Evolutionary conservation across 805 yeast species (phyloP).

Genomic region (Starmerella gropengiesseri): DNA sequence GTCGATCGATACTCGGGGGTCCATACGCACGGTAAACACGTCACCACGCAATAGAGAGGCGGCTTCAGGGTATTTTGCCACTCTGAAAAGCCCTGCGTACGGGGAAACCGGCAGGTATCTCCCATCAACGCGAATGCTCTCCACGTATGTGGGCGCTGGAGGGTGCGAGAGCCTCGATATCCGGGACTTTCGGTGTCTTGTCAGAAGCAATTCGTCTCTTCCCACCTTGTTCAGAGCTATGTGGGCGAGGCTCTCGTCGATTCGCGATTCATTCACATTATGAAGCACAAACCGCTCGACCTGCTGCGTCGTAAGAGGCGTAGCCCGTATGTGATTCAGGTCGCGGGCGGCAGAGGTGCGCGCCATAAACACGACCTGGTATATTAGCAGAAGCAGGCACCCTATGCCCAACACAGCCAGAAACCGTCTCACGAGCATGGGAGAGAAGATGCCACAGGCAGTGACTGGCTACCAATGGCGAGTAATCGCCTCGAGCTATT

Average conservation of each 20-base stretch:
- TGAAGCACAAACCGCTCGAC: conserved; percentile 17
- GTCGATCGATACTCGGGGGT: background rate
- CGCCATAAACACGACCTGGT: conserved; percentile 24
- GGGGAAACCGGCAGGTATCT: background rate
- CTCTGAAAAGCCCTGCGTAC: background rate
- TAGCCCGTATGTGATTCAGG: conserved; percentile 24
- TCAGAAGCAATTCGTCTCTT: background rate
- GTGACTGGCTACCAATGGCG: too few species aligned
- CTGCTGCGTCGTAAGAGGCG: conserved; percentile 15
- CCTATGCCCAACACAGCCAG: conserved; percentile 19
- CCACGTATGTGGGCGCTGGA: background rate
- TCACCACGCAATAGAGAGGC: background rate
- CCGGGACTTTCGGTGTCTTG: background rate
- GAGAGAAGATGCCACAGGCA: too few species aligned
- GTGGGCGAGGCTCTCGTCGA: background rate
- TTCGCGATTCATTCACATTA: background rate
- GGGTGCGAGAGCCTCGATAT: background rate
- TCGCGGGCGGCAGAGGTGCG: conserved; percentile 26
- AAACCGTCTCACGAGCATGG: conserved; percentile 23
- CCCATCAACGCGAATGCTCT: background rate
- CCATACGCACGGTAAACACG: background rate
- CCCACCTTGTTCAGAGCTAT: background rate
- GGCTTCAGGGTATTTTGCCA: background rate
- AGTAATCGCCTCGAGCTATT: too few species aligned
- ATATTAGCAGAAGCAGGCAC: conserved; percentile 18